Evolutionary conservation across 805 yeast genomes (phyloP).

Genomic region (Teunomyces panamensis): DNA sequence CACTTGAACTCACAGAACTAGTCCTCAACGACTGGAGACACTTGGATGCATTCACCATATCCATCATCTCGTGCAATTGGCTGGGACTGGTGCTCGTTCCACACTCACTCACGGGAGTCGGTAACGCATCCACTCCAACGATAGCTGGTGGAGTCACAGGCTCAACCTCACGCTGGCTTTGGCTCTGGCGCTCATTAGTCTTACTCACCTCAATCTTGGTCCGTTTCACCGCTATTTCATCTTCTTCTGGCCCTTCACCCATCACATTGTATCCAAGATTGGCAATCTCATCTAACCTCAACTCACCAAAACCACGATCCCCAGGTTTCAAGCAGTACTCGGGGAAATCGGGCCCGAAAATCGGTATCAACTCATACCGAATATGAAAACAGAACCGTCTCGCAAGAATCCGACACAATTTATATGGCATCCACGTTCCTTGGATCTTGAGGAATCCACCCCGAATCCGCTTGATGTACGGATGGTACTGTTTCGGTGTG

Average conservation of each 20-base stretch:
- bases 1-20: not conserved
- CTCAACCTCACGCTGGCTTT: not conserved
- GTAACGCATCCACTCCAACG: not conserved
- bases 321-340: constrained; percentile 55
- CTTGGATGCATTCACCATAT: constrained; percentile 34
- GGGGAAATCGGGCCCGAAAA: constrained; percentile 74
- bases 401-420: constrained; percentile 65
- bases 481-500: constrained; percentile 59
- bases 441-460: constrained; percentile 92
- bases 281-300: constrained; percentile 38
- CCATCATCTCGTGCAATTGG: constrained; percentile 20
- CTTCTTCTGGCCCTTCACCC: not conserved
- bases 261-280: constrained; percentile 7
- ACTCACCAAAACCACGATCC: constrained; percentile 64
- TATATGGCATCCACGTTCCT: constrained; percentile 88
- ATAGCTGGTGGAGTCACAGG: not conserved
- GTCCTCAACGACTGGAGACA: constrained; percentile 27
- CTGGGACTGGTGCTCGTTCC: not conserved
- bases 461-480: constrained; percentile 66
- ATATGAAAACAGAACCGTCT: constrained; percentile 74
- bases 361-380: constrained; percentile 70
- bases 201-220: too few species aligned
- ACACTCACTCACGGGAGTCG: not conserved
- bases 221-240: too few species aligned
- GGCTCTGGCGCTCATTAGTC: not conserved